These are phyloP conservation scores for Xylaria arbuscula DNA, from an alignment of 2,329 filamentous ascomycete genomes.

Conservation along the genomic window DNA sequence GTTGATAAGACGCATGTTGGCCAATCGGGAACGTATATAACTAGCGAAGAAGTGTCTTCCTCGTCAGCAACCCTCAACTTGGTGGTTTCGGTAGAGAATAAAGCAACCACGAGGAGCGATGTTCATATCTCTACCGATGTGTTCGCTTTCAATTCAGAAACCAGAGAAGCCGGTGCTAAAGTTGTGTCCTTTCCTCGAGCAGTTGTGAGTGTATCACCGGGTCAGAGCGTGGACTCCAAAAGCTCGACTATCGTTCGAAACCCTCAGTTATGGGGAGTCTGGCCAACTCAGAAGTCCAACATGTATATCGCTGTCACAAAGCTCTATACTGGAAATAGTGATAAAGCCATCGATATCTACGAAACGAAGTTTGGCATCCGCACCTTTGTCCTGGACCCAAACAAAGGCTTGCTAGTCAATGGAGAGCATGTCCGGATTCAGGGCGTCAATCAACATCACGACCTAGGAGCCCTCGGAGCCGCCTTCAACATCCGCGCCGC, in stretches of 20 bases:
- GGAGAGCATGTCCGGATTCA: conserved; percentile 57
- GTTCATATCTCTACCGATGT: conserved; percentile 57
- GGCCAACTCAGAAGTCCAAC: conserved; percentile 57
- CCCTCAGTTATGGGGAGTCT: conserved; percentile 61
- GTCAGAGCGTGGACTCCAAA: conserved; percentile 51
- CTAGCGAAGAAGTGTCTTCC: conserved; percentile 56
- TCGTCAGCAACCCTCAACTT: conserved; percentile 59
- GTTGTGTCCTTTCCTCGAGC: conserved; percentile 53
- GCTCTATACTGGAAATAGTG: conserved; percentile 41
- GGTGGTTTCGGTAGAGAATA: conserved; percentile 60
- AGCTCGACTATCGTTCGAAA: conserved; percentile 51
- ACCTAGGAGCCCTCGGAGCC: conserved; percentile 61
- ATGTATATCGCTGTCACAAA: conserved; percentile 60
- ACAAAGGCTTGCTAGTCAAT: conserved; percentile 60
- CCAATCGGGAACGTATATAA: conserved; percentile 62
- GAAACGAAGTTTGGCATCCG: conserved; percentile 64
- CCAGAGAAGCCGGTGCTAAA: conserved; percentile 44
- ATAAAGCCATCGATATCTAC: conserved; percentile 55
- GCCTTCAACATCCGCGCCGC: conserved; percentile 64
- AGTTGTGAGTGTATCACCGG: conserved; percentile 46
- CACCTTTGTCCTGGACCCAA: conserved; percentile 52
- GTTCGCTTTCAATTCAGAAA: conserved; percentile 51
- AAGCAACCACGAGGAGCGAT: conserved; percentile 44
- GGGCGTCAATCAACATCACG: conserved; percentile 63
- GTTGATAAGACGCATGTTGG: conserved; percentile 59